Evolutionary conservation across 768 basidiomycete species (phyloP).

Genomic region (Amanita rimosa): DNA sequence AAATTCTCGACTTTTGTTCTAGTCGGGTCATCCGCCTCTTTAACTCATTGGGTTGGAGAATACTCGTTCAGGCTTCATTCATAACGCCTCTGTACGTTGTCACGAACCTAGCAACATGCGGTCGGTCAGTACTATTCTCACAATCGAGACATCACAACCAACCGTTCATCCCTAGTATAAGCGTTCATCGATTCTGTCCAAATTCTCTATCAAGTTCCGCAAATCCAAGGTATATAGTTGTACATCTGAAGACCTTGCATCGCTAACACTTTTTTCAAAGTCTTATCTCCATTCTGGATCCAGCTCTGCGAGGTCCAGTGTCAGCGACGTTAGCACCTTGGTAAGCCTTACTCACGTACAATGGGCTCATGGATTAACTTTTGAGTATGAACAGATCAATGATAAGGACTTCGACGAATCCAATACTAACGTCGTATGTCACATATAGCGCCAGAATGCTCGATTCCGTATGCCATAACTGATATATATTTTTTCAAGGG

Average conservation of each 20-base stretch:
- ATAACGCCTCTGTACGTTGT: background rate
- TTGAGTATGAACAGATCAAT: background rate
- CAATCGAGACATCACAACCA: background rate
- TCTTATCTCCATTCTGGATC: background rate
- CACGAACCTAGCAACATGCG: background rate
- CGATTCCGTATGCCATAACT: background rate
- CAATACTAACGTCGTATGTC: background rate
- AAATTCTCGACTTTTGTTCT: background rate
- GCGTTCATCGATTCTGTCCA: background rate
- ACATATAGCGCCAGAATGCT: background rate
- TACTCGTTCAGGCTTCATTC: background rate
- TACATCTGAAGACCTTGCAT: too few species aligned
- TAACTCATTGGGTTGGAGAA: background rate
- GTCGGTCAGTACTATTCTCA: background rate
- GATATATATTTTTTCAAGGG: background rate
- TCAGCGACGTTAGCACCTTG: background rate
- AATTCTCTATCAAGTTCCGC: background rate
- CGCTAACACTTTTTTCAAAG: background rate
- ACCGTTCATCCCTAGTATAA: background rate
- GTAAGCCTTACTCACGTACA: background rate
- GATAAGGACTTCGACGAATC: background rate
- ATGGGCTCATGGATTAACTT: too few species aligned
- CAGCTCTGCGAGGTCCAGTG: background rate
- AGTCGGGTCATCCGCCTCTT: background rate
- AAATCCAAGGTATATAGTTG: background rate